Evolutionary conservation across 495 filamentous ascomycete species (phyloP).

Genomic region (Podospora conica): DNA sequence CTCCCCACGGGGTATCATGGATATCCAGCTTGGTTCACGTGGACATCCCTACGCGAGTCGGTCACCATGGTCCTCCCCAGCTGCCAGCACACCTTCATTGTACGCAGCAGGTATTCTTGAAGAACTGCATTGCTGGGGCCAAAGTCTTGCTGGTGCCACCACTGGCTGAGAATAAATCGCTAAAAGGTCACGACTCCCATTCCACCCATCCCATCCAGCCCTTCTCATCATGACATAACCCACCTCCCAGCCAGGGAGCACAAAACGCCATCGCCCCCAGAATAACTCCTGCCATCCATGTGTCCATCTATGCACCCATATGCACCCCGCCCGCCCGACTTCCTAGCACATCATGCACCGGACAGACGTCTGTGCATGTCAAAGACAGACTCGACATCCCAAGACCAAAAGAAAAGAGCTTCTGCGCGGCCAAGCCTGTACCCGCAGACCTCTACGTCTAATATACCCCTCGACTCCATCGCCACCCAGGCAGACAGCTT

Average conservation of each 20-base stretch:
- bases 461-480: not conserved
- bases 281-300: constrained; percentile 4
- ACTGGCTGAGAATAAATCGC: not conserved
- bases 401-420: not conserved
- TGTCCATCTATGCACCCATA: constrained; percentile 14
- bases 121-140: not conserved
- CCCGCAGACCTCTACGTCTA: not conserved
- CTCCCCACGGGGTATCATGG: not conserved
- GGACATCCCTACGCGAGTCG: not conserved
- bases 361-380: not conserved
- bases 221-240: not conserved
- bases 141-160: too few relatives aligned
- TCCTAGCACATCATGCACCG: not conserved
- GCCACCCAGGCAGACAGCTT: not conserved
- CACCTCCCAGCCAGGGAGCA: not conserved
- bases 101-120: too few relatives aligned
- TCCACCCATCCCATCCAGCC: not conserved
- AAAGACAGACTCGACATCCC: not conserved
- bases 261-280: not conserved
- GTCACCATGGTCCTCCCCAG: not conserved
- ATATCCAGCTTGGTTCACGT: not conserved
- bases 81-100: too few relatives aligned
- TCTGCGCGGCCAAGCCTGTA: not conserved
- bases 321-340: not conserved
- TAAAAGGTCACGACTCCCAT: not conserved